Conservation (phyloP, 192 early-diverging fungal species). For the Rhizoclosmatium sp. region DNA sequence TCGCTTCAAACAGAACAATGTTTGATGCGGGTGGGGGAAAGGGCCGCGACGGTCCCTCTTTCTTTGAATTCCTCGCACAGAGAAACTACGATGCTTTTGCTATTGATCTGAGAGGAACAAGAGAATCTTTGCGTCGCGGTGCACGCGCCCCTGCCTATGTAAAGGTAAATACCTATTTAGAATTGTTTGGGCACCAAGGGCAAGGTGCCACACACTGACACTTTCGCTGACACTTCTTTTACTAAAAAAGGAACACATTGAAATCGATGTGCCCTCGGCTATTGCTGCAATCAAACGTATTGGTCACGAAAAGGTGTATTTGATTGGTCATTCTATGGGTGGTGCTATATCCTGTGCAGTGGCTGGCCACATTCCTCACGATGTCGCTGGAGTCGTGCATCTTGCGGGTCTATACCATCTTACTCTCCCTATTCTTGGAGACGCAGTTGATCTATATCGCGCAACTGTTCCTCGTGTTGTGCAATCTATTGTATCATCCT, state of each 20-base stretch:
- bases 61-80: slow-evolving; percentile 53
- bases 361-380: slow-evolving; percentile 49
- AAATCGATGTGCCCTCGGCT: slow-evolving; percentile 58
- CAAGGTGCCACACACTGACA: too few species aligned
- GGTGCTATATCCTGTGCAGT: slow-evolving; percentile 58
- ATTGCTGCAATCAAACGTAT: slow-evolving; percentile 48
- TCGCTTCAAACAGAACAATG: slow-evolving; percentile 52
- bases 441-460: slow-evolving; percentile 49
- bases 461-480: slow-evolving; percentile 40
- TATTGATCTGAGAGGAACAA: slow-evolving; percentile 52
- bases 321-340: slow-evolving; percentile 60
- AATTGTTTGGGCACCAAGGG: not conserved
- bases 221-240: not conserved
- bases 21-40: slow-evolving; percentile 55
- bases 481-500: slow-evolving; percentile 29
- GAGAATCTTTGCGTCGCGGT: slow-evolving; percentile 43
- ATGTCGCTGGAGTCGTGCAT: slow-evolving; percentile 59
- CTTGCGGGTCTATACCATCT: slow-evolving; percentile 57
- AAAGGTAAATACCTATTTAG: slow-evolving; percentile 16
- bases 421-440: slow-evolving; percentile 46
- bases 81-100: slow-evolving; percentile 53
- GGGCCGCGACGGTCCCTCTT: slow-evolving; percentile 47
- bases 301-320: slow-evolving; percentile 51
- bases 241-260: slow-evolving; percentile 40
- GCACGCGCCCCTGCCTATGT: slow-evolving; percentile 32